phyloP scores from a whole-genome alignment of 2,329 filamentous ascomycete genomes.

The Teratosphaeria gauchensis region DNA sequence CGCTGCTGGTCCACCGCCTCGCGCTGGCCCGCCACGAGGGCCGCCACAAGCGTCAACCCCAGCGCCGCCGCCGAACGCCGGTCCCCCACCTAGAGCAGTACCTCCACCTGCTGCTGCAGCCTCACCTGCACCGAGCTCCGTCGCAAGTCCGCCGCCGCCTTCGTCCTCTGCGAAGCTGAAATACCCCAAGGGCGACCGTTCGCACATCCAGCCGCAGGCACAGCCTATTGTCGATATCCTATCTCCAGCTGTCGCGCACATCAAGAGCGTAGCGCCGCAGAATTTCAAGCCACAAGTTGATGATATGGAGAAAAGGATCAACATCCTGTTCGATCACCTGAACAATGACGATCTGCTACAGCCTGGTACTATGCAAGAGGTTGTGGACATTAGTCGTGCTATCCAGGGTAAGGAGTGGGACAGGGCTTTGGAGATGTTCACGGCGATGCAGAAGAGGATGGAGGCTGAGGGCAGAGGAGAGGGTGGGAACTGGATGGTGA shows the following conservation, averaged over 20 bases:
- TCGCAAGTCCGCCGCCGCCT: conserved; percentile 23
- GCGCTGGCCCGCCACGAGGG: conserved; percentile 34
- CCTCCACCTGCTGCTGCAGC: neutral
- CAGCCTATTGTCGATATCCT: conserved; percentile 74
- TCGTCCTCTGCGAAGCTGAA: conserved; percentile 24
- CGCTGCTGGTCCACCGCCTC: conserved; percentile 33
- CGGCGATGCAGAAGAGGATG: conserved; percentile 35
- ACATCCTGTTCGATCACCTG: conserved; percentile 89
- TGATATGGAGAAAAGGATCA: conserved; percentile 82
- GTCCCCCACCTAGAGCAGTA: conserved; percentile 9
- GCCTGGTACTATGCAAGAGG: conserved; percentile 62
- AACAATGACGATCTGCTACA: conserved; percentile 90
- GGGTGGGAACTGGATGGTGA: conserved; percentile 43
- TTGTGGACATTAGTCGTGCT: conserved; percentile 45
- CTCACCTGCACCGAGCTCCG: neutral
- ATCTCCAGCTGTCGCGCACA: conserved; percentile 73
- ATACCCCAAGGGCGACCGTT: conserved; percentile 64
- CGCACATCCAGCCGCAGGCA: conserved; percentile 71
- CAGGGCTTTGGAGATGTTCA: conserved; percentile 34
- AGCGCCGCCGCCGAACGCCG: conserved; percentile 21
- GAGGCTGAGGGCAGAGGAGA: conserved; percentile 33
- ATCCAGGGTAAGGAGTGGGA: conserved; percentile 36
- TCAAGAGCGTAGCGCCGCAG: conserved; percentile 76
- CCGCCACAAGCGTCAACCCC: conserved; percentile 15
- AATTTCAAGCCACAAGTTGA: conserved; percentile 81